These are phyloP conservation scores for Claviceps sorghi DNA, from an alignment of 2,329 filamentous ascomycete species.

Conservation along the genomic window DNA sequence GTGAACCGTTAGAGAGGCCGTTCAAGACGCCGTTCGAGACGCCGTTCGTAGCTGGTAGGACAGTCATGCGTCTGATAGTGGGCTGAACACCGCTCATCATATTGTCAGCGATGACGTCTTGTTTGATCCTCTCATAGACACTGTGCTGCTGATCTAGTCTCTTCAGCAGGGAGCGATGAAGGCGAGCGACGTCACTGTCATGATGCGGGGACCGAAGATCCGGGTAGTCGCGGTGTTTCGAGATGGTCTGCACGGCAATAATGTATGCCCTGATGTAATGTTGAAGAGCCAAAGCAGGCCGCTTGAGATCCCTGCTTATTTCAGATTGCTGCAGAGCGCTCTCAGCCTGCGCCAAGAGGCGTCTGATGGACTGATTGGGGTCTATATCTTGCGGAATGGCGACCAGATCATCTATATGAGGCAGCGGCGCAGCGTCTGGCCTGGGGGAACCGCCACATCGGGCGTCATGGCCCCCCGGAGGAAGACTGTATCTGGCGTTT, in stretches of 20 bases:
- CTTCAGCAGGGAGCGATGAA: conserved; percentile 35
- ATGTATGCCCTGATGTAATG: conserved; percentile 75
- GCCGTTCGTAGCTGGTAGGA: conserved; percentile 8
- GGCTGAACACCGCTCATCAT: conserved; percentile 43
- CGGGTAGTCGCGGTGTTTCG: conserved; percentile 60
- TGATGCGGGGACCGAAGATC: conserved; percentile 40
- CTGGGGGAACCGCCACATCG: conserved; percentile 14
- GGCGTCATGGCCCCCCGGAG: conserved; percentile 14
- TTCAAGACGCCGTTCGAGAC: background rate
- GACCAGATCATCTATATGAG: conserved; percentile 40
- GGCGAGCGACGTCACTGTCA: conserved; percentile 26
- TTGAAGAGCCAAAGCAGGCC: conserved; percentile 61
- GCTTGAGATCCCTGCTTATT: conserved; percentile 45
- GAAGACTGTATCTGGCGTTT: conserved; percentile 16
- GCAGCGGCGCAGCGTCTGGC: conserved; percentile 22
- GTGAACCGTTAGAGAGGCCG: background rate
- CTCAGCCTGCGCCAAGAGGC: conserved; percentile 38
- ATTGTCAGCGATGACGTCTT: conserved; percentile 49
- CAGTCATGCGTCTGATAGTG: conserved; percentile 9
- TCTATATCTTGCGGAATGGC: conserved; percentile 32
- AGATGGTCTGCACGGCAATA: conserved; percentile 62
- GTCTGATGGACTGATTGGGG: conserved; percentile 34
- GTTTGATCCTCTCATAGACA: conserved; percentile 43
- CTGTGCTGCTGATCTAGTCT: conserved; percentile 33
- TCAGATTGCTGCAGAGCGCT: conserved; percentile 43